Base-by-base conservation (phyloP, 345 rosid species). In the Atalantia buxifolia region DNA sequence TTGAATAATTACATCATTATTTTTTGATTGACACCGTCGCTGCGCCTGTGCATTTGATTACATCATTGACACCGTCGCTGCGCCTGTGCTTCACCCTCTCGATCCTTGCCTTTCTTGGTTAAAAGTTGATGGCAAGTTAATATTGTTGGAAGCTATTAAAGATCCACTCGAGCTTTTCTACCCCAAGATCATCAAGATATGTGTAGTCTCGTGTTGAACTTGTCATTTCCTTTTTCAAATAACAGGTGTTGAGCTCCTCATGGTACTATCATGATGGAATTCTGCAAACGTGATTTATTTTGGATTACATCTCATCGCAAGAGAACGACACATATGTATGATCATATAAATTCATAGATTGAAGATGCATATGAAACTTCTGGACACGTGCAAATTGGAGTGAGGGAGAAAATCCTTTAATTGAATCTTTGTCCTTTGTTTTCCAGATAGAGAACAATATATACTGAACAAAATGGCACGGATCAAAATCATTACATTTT, bases 41-140 rank as follows among this genome's bases (percentile, higher is more conserved):
- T n/a, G n/a, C n/a, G n/a, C n/a, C n/a, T n/a, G n/a, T n/a, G n/a
- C n/a, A n/a, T 84, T 95, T 28, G 98, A 95, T 79, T 93, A 93
- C 68, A 86, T 93, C 25, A 91, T 92, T 63, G 98, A 96, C 69
- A 96, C 99, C 0, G 93, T 93, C 18, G 1, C 50, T 13, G 18
- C 0, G 50, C 99, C 95, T 18, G 98, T 77, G 33, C 77, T 78
- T 78, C 97, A 93, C 76, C 90, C 95, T 28, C 93, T 93, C 56
- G 97, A 88, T 83, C 97, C 97, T 38, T 93, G 83, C 71, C 85
- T 92, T 64, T 76, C 97, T 18, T 31, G 90, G 74, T 77, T 92
- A 79, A 93, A 82, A 82, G 87, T 91, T 71, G 92, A 96, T 77
- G 98, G 98, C 16, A 92, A 92, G 80, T 78, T 96, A 78, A 91